A percentile compares a stretch with the other conserved stretches of the same genome.
Conservation (phyloP, 495 filamentous ascomycete genomes). For the Diplogelasinospora grovesii region DNA sequence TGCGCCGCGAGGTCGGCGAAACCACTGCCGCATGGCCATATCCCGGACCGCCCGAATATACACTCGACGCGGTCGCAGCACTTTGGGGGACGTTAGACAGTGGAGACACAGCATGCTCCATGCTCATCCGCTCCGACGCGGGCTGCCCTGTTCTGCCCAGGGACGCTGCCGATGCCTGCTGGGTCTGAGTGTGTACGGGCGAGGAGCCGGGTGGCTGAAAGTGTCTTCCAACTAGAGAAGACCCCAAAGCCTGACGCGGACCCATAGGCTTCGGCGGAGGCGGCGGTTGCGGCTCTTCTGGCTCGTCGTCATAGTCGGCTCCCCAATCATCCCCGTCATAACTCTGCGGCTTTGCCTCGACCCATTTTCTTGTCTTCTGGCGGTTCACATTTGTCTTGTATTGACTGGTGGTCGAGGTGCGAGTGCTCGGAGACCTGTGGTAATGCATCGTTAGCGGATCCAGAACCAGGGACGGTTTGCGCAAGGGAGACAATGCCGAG, state of each 20-base stretch:
- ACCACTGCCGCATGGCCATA: neutral
- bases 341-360: conserved; percentile 76
- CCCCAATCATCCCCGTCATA: conserved; percentile 97
- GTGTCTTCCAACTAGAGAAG: conserved; percentile 8
- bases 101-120: too few species aligned
- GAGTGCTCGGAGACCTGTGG: conserved; percentile 25
- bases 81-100: too few species aligned
- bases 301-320: conserved; percentile 69
- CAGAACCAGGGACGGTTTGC: too few species aligned
- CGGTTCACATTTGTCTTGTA: conserved; percentile 77
- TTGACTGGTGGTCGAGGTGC: conserved; percentile 19
- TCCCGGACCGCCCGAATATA: conserved; percentile 4
- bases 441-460: too few species aligned
- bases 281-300: conserved; percentile 40
- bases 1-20: conserved; percentile 7
- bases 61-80: conserved; percentile 11
- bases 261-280: conserved; percentile 25
- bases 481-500: neutral
- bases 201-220: conserved; percentile 10
- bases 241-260: conserved; percentile 14
- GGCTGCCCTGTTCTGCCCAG: neutral
- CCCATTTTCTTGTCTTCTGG: conserved; percentile 90
- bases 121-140: too few species aligned
- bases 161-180: conserved; percentile 7
- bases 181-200: conserved; percentile 16